These are phyloP conservation scores for Fusarium sp. DNA, from an alignment of 2,329 filamentous ascomycete species.

Conservation along the genomic window DNA sequence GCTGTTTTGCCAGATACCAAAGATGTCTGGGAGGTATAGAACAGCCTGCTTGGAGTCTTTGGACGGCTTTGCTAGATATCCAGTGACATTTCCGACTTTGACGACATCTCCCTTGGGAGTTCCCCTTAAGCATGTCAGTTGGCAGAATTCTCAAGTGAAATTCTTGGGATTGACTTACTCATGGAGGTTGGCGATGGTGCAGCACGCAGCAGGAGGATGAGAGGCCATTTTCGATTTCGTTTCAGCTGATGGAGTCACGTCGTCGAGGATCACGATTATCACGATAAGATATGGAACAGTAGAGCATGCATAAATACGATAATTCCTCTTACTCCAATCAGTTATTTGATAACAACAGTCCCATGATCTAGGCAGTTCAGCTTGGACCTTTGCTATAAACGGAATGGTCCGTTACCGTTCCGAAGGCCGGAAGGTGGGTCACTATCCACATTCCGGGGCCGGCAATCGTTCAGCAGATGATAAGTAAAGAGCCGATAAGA, in stretches of 20 bases:
- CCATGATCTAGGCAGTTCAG: not conserved
- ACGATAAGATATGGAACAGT: not conserved
- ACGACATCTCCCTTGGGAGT: not conserved
- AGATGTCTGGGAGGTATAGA: constrained; percentile 57
- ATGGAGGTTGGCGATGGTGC: constrained; percentile 11
- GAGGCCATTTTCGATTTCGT: constrained; percentile 1
- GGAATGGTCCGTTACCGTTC: constrained; percentile 10
- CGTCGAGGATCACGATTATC: not conserved
- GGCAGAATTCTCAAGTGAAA: no score
- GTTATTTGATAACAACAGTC: not conserved
- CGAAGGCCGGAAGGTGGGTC: constrained; percentile 26
- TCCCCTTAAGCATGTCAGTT: not conserved
- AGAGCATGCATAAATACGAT: not conserved
- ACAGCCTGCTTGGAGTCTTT: constrained; percentile 46
- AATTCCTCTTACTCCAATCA: not conserved
- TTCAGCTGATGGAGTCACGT: not conserved
- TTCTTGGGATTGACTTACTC: not conserved
- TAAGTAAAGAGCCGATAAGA: not conserved
- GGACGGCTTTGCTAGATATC: not conserved
- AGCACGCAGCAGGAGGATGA: constrained; percentile 18
- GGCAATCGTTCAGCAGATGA: not conserved
- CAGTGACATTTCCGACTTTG: not conserved
- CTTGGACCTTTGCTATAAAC: not conserved
- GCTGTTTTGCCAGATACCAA: constrained; percentile 58
- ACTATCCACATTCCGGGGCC: not conserved